A percentile compares a stretch with the other conserved stretches of the same genome.
Conservation (phyloP, 352 stramenopile genomes). For the Pythium sukuiense region DNA sequence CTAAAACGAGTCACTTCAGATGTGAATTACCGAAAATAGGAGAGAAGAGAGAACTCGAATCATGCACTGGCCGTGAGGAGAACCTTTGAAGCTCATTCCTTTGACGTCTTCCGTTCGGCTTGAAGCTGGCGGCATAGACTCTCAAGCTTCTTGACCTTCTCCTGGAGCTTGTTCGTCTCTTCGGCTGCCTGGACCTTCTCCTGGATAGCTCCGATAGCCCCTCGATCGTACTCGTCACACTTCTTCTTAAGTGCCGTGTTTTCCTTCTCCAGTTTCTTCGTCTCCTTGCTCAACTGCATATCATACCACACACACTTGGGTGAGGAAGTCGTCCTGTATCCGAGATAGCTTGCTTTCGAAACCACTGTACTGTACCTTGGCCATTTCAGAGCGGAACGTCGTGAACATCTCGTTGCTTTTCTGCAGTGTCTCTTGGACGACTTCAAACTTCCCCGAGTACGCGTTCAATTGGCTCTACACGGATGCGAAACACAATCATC, state of each 20-base stretch:
- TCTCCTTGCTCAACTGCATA: constrained; percentile 70
- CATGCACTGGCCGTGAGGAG: neutral
- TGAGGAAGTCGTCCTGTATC: neutral
- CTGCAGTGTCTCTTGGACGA: constrained; percentile 80
- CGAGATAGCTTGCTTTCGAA: neutral
- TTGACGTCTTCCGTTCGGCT: constrained; percentile 64
- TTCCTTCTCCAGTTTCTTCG: constrained; percentile 87
- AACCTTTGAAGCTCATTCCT: constrained; percentile 7
- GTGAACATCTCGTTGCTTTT: constrained; percentile 89
- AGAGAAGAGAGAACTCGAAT: neutral
- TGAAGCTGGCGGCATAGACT: constrained; percentile 80
- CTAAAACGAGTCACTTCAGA: constrained; percentile 11
- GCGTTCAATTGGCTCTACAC: constrained; percentile 63
- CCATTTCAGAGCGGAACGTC: constrained; percentile 83
- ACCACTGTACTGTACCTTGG: constrained; percentile 48
- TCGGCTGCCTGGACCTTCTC: constrained; percentile 61
- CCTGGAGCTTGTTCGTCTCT: constrained; percentile 68
- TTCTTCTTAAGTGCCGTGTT: constrained; percentile 81
- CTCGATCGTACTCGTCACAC: constrained; percentile 74
- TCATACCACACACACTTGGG: neutral
- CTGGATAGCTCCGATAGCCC: constrained; percentile 74
- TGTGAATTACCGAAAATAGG: constrained; percentile 27
- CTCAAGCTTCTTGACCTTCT: constrained; percentile 86
- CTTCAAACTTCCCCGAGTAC: constrained; percentile 87
- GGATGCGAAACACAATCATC: neutral